Conservation (phyloP, 192 early-diverging fungal genomes). For the Pilaira anomala region DNA sequence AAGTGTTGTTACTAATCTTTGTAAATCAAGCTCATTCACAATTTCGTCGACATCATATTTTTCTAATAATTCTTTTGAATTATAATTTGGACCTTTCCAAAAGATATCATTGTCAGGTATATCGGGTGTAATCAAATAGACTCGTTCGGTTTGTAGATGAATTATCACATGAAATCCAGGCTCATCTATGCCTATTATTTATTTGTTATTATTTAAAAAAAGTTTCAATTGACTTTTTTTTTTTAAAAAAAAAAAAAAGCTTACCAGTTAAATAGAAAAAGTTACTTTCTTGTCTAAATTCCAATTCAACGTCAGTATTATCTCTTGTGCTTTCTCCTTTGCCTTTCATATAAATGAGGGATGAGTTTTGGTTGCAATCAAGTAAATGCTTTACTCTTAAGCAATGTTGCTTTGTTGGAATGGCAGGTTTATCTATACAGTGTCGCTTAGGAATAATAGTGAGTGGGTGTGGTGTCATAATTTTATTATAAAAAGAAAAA, state of each 20-base stretch:
- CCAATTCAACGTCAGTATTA: conserved; percentile 57
- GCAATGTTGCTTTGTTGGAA: conserved; percentile 38
- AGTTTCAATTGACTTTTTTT: conserved; percentile 38
- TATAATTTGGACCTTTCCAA: conserved; percentile 76
- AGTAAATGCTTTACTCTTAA: conserved; percentile 29
- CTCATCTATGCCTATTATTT: conserved; percentile 55
- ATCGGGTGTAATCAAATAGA: conserved; percentile 70
- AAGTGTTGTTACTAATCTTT: conserved; percentile 42
- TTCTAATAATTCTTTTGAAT: conserved; percentile 48
- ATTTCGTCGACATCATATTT: conserved; percentile 74
- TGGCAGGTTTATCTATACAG: background rate
- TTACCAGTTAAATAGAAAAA: conserved; percentile 83
- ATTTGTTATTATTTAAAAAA: background rate
- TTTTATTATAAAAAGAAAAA: background rate
- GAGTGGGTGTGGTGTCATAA: conserved; percentile 23
- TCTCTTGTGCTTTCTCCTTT: conserved; percentile 58
- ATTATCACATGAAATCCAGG: conserved; percentile 72
- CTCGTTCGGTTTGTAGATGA: conserved; percentile 61
- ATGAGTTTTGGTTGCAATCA: background rate
- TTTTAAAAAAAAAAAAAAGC: conserved; percentile 37
- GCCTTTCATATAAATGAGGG: conserved; percentile 37
- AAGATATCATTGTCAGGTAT: conserved; percentile 66
- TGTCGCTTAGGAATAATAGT: background rate
- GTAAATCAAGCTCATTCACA: conserved; percentile 56
- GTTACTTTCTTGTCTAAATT: conserved; percentile 84